Evolutionary conservation across 139 green algal species (phyloP).

Genomic region (Chlamydomonas sp.): DNA sequence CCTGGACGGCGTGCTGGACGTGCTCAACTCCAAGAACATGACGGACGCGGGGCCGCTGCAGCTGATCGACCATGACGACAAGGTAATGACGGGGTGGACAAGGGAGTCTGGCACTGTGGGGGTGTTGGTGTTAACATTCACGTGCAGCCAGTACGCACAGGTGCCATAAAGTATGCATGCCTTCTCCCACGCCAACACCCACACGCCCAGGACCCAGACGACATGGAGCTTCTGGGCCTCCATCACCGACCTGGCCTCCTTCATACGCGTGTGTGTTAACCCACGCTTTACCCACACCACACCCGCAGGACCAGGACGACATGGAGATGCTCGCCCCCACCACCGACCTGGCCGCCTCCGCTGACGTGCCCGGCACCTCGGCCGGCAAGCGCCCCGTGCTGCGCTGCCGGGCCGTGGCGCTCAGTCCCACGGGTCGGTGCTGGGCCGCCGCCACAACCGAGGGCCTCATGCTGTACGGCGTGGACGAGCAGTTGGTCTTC

Average conservation of each 20-base stretch:
- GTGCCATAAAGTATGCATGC: not conserved
- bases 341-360: constrained; percentile 38
- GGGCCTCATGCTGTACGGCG: constrained; percentile 90
- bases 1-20: constrained; percentile 94
- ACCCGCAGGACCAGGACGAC: constrained; percentile 28
- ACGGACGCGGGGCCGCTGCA: constrained; percentile 93
- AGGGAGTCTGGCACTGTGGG: not conserved
- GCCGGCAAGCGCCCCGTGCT: constrained; percentile 47
- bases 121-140: not conserved
- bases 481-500: constrained; percentile 87
- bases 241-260: no score
- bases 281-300: not conserved
- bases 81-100: constrained; percentile 29
- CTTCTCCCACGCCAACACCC: no score
- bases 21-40: constrained; percentile 90
- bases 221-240: no score
- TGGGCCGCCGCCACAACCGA: constrained; percentile 94
- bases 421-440: constrained; percentile 85
- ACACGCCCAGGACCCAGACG: no score
- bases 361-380: constrained; percentile 52
- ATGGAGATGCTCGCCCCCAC: constrained; percentile 58
- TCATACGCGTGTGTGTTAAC: no score
- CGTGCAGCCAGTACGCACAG: no score
- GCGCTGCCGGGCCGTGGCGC: constrained; percentile 74
- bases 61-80: constrained; percentile 77